Conservation (phyloP, 345 rosid genomes). For the Bretschneidera sinensis region DNA sequence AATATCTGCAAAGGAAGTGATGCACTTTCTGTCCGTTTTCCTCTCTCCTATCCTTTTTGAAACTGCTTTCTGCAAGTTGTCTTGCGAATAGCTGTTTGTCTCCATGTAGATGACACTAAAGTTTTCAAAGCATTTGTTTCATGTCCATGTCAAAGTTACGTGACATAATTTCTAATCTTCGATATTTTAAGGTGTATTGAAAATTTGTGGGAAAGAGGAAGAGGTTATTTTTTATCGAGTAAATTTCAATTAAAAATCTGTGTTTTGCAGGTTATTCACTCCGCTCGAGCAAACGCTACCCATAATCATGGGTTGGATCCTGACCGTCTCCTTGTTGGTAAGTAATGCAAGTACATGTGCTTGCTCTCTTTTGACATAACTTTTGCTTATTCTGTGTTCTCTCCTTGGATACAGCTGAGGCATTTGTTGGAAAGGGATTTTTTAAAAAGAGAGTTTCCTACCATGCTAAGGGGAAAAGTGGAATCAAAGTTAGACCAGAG, state of each 20-base stretch:
- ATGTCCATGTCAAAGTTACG: neutral
- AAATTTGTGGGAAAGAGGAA: too few relatives aligned
- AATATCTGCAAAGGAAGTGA: neutral
- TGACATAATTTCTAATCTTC: neutral
- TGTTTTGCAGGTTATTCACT: slow-evolving; percentile 68
- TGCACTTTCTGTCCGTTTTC: neutral
- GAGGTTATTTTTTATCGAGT: neutral
- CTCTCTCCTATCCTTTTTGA: neutral
- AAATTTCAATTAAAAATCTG: neutral
- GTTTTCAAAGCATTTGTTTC: neutral
- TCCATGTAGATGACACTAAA: neutral
- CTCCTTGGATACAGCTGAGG: slow-evolving; percentile 60
- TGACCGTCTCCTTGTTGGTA: slow-evolving; percentile 82
- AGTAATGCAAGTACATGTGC: slow-evolving; percentile 15
- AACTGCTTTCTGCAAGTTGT: neutral
- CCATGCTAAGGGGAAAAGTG: slow-evolving; percentile 62
- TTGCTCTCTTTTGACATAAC: neutral
- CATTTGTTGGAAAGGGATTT: slow-evolving; percentile 84
- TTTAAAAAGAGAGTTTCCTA: slow-evolving; percentile 55
- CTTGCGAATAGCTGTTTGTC: neutral
- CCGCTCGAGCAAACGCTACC: slow-evolving; percentile 86
- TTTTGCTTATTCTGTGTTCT: slow-evolving; percentile 4
- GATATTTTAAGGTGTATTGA: too few relatives aligned
- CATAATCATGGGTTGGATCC: slow-evolving; percentile 91
- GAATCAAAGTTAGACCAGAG: slow-evolving; percentile 56